phyloP scores from a whole-genome alignment of 225 moss, liverwort and hornwort species.

The Marchantia polymorpha region DNA sequence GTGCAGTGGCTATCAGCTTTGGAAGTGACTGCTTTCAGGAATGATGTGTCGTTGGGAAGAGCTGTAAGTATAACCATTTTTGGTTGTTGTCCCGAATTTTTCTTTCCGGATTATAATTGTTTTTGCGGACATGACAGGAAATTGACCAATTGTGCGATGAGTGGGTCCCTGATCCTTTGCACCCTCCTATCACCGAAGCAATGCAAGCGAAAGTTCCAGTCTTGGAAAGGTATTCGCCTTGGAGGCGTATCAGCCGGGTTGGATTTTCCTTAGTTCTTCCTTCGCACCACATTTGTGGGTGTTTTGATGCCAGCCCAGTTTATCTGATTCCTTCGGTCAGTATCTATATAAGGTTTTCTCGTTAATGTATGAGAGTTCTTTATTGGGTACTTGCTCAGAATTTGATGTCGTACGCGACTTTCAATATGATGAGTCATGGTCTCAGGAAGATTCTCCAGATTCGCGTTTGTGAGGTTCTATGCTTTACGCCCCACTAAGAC shows the following conservation, averaged over 20 bases:
- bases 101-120: background rate
- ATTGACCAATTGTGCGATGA: conserved; percentile 91
- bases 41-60: background rate
- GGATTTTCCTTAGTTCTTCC: background rate
- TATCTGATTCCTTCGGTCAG: background rate
- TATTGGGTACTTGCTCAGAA: background rate
- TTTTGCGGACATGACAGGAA: conserved; percentile 52
- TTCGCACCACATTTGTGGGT: background rate
- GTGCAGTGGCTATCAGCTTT: background rate
- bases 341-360: background rate
- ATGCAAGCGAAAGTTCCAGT: conserved; percentile 60
- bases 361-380: background rate
- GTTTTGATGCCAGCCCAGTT: background rate
- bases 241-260: background rate
- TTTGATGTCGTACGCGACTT: background rate
- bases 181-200: conserved; percentile 63
- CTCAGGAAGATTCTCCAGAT: background rate
- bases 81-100: background rate
- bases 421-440: background rate
- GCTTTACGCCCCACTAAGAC: background rate
- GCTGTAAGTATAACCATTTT: background rate
- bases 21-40: background rate
- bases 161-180: conserved; percentile 92
- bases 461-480: background rate
- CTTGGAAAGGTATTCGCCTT: conserved; percentile 66